Percentiles rank a stretch among this genome's conserved stretches.
These are phyloP conservation scores for Cladophialophora carrionii DNA, from an alignment of 2,329 filamentous ascomycete genomes.

Conservation along the genomic window DNA sequence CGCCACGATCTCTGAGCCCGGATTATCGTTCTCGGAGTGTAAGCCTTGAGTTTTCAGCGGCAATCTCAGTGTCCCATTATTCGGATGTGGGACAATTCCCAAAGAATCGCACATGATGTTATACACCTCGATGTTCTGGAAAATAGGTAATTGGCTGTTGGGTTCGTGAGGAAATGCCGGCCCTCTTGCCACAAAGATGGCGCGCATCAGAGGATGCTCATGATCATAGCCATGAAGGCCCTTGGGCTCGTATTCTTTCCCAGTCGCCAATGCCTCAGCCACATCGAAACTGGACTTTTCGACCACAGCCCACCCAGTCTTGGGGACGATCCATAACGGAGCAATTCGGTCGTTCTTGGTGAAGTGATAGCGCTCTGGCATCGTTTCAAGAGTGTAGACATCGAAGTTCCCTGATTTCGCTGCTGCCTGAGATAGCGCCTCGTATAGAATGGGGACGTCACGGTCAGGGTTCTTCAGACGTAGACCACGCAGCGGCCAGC, in stretches of 20 bases:
- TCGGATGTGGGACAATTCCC: constrained; percentile 70
- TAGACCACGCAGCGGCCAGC: constrained; percentile 90
- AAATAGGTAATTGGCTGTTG: constrained; percentile 76
- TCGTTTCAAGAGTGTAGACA: constrained; percentile 81
- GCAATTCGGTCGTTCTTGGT: constrained; percentile 85
- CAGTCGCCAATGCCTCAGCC: constrained; percentile 65
- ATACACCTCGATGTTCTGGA: constrained; percentile 95
- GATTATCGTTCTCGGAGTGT: constrained; percentile 48
- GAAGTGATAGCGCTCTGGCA: constrained; percentile 94
- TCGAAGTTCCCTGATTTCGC: constrained; percentile 66
- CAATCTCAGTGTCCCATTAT: constrained; percentile 78
- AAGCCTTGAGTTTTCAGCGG: constrained; percentile 51
- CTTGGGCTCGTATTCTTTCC: constrained; percentile 72
- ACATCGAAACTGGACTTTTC: constrained; percentile 78
- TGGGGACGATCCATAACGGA: constrained; percentile 90
- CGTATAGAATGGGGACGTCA: constrained; percentile 70
- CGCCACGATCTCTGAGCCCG: constrained; percentile 32
- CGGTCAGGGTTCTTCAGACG: constrained; percentile 70
- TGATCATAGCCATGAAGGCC: constrained; percentile 96
- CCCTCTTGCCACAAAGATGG: constrained; percentile 89
- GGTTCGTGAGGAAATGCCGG: constrained; percentile 87
- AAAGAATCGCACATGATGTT: constrained; percentile 91
- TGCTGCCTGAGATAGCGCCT: constrained; percentile 55
- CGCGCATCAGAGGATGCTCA: constrained; percentile 91
- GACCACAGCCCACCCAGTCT: constrained; percentile 90